phyloP scores from a whole-genome alignment of 805 yeast species.

The Saturnispora serradocipensis region DNA sequence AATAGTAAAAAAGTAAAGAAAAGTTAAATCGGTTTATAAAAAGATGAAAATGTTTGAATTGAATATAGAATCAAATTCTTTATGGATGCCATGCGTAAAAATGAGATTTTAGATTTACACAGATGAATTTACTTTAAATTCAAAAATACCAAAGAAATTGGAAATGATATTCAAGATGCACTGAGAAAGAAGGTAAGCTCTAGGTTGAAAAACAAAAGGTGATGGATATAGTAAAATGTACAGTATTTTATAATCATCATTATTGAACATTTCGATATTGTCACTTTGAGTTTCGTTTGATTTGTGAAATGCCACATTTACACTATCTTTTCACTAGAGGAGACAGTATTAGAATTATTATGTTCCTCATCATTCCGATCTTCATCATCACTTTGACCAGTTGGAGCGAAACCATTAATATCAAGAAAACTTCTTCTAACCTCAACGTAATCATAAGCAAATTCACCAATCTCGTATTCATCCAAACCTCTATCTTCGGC shows the following conservation, averaged over 20 bases:
- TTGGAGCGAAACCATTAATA: conserved; percentile 15
- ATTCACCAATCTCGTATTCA: conserved; percentile 96
- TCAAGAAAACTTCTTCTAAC: conserved; percentile 83
- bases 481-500: conserved; percentile 89
- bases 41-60: neutral
- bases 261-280: neutral
- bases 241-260: neutral
- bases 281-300: neutral
- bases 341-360: neutral
- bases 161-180: neutral
- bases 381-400: neutral
- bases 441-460: conserved; percentile 97
- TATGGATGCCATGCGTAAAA: too few species aligned
- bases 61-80: too few species aligned
- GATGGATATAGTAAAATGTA: too few species aligned
- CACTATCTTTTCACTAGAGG: neutral
- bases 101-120: neutral
- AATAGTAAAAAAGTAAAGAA: neutral
- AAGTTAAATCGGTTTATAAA: neutral
- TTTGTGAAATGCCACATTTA: neutral
- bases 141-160: neutral
- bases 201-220: neutral
- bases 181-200: neutral
- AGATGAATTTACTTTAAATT: neutral
- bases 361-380: neutral